Base-by-base conservation (phyloP, 148 eudicot species). In the Vaccinium corymbosum region DNA sequence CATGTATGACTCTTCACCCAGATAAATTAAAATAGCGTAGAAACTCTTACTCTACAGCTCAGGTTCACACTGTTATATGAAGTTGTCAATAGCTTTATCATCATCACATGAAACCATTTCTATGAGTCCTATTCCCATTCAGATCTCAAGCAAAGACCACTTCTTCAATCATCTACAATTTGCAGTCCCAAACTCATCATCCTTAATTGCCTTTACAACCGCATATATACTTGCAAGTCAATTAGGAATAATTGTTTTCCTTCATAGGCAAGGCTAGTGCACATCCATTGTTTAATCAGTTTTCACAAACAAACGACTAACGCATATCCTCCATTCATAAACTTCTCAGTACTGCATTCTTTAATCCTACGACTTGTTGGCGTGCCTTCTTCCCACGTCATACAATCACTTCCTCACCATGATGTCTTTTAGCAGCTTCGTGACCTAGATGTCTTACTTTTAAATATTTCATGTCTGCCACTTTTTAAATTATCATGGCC, bases 31-130 rank as follows among this genome's bases (percentile, higher is more conserved):
- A 29, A 22, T 52, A 13, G 16, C 32, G 79, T 48, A 48, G 22
- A 78, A 78, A 78, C 56, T 52, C 32, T 55, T 78, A 8, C 38
- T 78, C 61, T 22, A 25, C 12, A 27, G 52, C 80, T 78, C 80
- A 22, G 80, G 32, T 76, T 76, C 32, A 25, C 42, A 51, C 20
- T 78, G 32, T 2, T 15, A 51, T 6, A 22, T 4, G 22, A 50
- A 53, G n/a, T 77, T 11, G 80, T 25, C 62, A 59, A 16, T 56
- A 35, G 48, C 22, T 48, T 35, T 59, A 57, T 17, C 10, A 25
- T 17, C 25, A 7, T 32, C 20, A 57, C 22, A 32, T 79, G 81
- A 49, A 2, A n/a, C 35, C 51, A 79, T 35, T 57, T 57, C 17
- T 19, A 56, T 3, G 50, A 19, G 57, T 32, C 8, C 4, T 79